Evolutionary conservation across 2,329 filamentous ascomycete genomes (phyloP).

Genomic region (Alternaria burnsii): DNA sequence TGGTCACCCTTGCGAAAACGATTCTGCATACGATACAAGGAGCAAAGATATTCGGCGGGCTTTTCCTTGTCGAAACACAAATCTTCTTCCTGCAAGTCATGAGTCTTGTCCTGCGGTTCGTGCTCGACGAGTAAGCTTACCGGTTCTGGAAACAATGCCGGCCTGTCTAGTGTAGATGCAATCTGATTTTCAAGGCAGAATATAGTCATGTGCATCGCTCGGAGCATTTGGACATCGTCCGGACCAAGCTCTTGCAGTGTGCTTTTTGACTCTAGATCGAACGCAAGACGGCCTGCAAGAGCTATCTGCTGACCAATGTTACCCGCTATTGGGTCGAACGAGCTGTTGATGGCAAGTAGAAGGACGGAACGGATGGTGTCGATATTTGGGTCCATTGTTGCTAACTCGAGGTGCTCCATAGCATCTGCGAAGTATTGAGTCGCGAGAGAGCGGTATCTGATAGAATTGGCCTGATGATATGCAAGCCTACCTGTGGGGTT

Average conservation of each 20-base stretch:
- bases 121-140: slow-evolving; percentile 19
- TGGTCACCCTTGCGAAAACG: slow-evolving; percentile 46
- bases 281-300: slow-evolving; percentile 45
- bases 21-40: slow-evolving; percentile 46
- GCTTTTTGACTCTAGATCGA: slow-evolving; percentile 40
- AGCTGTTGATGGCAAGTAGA: slow-evolving; percentile 47
- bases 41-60: slow-evolving; percentile 46
- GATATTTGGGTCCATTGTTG: slow-evolving; percentile 45
- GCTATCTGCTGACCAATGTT: slow-evolving; percentile 50
- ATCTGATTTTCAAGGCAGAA: slow-evolving; percentile 49
- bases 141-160: slow-evolving; percentile 48
- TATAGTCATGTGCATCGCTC: slow-evolving; percentile 47
- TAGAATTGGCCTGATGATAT: slow-evolving; percentile 40
- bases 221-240: slow-evolving; percentile 32
- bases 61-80: slow-evolving; percentile 38
- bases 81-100: slow-evolving; percentile 34
- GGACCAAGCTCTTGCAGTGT: slow-evolving; percentile 37
- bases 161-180: slow-evolving; percentile 46
- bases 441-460: slow-evolving; percentile 42
- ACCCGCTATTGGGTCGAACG: slow-evolving; percentile 47
- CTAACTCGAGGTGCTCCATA: slow-evolving; percentile 43
- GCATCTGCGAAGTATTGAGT: slow-evolving; percentile 39
- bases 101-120: slow-evolving; percentile 1
- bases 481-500: slow-evolving; percentile 36
- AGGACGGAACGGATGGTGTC: slow-evolving; percentile 44